Evolutionary conservation across 306 rosid species (phyloP).

Genomic region (Ammopiptanthus mongolicus): DNA sequence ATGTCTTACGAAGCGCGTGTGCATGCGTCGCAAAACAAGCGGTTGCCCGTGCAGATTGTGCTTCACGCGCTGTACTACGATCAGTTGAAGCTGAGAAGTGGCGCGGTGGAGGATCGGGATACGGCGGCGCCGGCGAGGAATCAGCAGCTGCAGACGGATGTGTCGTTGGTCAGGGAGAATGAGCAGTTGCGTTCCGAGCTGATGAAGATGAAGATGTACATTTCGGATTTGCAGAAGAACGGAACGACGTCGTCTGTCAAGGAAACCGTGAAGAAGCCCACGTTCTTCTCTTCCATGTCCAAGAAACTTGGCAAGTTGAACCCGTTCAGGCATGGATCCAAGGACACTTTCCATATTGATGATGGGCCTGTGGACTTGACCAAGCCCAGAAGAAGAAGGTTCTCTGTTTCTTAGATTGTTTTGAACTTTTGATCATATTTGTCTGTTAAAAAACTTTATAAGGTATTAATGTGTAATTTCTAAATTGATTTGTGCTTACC

Average conservation of each 20-base stretch:
- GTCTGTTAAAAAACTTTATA: background rate
- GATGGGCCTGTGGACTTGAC: slow-evolving; percentile 46
- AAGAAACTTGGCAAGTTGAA: slow-evolving; percentile 72
- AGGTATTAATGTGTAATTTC: background rate
- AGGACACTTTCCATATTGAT: slow-evolving; percentile 61
- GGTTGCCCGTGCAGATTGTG: slow-evolving; percentile 75
- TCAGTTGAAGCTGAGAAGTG: slow-evolving; percentile 71
- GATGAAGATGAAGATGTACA: slow-evolving; percentile 69
- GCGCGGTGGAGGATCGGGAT: slow-evolving; percentile 27
- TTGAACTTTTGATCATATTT: background rate
- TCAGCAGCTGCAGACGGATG: slow-evolving; percentile 64
- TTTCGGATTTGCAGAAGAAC: slow-evolving; percentile 52
- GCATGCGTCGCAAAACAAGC: slow-evolving; percentile 86
- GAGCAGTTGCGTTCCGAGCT: slow-evolving; percentile 65
- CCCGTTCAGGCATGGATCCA: slow-evolving; percentile 74
- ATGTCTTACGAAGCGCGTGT: slow-evolving; percentile 77
- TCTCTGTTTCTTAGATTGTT: slow-evolving; percentile 55
- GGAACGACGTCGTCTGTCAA: slow-evolving; percentile 28
- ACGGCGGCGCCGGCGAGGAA: slow-evolving; percentile 20
- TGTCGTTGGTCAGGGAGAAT: slow-evolving; percentile 69
- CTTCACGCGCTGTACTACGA: slow-evolving; percentile 89
- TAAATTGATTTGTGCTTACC: no score
- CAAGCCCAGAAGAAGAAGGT: slow-evolving; percentile 83
- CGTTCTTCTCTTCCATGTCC: slow-evolving; percentile 65
- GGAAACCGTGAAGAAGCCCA: slow-evolving; percentile 29